A percentile compares a stretch with the other conserved stretches of the same genome.
phyloP scores from a whole-genome alignment of 495 filamentous ascomycete genomes.

The Penicillium argentinense region DNA sequence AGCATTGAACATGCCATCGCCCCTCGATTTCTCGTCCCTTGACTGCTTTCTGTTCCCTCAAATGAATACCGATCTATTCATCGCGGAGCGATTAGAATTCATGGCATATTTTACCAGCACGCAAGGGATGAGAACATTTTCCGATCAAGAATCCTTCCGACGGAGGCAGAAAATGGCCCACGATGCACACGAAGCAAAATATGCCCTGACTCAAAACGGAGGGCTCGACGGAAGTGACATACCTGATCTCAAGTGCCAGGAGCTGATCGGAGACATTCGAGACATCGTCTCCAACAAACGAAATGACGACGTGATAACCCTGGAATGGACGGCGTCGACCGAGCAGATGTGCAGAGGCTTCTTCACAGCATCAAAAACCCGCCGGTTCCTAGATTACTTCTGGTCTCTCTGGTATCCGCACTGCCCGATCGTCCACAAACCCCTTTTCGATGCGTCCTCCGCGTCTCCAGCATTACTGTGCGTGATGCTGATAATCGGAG shows the following conservation, averaged over 20 bases:
- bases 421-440: constrained; percentile 25
- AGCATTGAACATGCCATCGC: constrained; percentile 3
- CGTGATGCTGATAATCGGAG: constrained; percentile 25
- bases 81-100: constrained; percentile 24
- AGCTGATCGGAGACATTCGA: constrained; percentile 14
- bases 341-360: constrained; percentile 8
- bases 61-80: constrained; percentile 10
- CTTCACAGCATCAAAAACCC: constrained; percentile 16
- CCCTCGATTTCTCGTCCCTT: constrained; percentile 18
- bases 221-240: too few species aligned
- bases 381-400: constrained; percentile 23
- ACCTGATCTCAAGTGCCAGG: constrained; percentile 13
- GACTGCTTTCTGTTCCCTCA: constrained; percentile 20
- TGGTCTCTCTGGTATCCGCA: constrained; percentile 29
- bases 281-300: constrained; percentile 9
- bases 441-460: constrained; percentile 12
- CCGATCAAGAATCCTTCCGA: constrained; percentile 18
- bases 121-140: constrained; percentile 24
- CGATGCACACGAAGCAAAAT: constrained; percentile 5
- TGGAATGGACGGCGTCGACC: constrained; percentile 13
- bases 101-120: constrained; percentile 27
- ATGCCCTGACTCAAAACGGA: too few species aligned
- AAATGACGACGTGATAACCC: constrained; percentile 12
- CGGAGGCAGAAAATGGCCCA: constrained; percentile 15
- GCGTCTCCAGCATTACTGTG: constrained; percentile 14